phyloP scores from a whole-genome alignment of 2,329 filamentous ascomycete genomes.

The Rhinocladiella similis region DNA sequence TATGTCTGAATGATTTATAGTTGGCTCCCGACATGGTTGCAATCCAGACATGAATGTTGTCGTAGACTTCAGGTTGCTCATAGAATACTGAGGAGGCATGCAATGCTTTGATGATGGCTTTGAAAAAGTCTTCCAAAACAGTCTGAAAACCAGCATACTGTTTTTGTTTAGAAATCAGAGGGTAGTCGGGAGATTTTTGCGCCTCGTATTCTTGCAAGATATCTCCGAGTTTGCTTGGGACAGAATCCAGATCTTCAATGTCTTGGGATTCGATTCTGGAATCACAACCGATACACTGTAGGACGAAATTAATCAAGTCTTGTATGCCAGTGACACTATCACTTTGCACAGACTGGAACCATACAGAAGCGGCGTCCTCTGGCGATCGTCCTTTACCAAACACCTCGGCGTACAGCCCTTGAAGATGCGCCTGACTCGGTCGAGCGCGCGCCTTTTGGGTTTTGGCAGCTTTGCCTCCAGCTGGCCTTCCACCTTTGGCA shows the following conservation, averaged over 20 bases:
- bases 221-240: slow-evolving; percentile 73
- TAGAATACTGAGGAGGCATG: slow-evolving; percentile 83
- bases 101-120: slow-evolving; percentile 71
- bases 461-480: slow-evolving; percentile 39
- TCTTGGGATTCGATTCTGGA: slow-evolving; percentile 77
- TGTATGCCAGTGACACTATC: slow-evolving; percentile 56
- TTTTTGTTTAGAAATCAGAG: slow-evolving; percentile 79
- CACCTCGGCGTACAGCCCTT: slow-evolving; percentile 62
- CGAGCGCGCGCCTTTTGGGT: slow-evolving; percentile 52
- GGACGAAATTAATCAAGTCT: slow-evolving; percentile 62
- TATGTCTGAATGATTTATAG: slow-evolving; percentile 89
- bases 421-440: slow-evolving; percentile 54
- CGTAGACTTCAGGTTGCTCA: slow-evolving; percentile 71
- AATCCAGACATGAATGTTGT: slow-evolving; percentile 88
- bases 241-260: slow-evolving; percentile 86
- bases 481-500: slow-evolving; percentile 43
- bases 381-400: slow-evolving; percentile 57
- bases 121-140: slow-evolving; percentile 75
- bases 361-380: slow-evolving; percentile 58
- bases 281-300: slow-evolving; percentile 75
- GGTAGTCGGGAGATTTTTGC: slow-evolving; percentile 85
- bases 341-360: slow-evolving; percentile 58
- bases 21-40: slow-evolving; percentile 85
- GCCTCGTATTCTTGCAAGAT: slow-evolving; percentile 86
- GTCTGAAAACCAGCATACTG: slow-evolving; percentile 75